These are phyloP conservation scores for Sophora flavescens DNA, from an alignment of 306 rosid species.

Conservation along the genomic window DNA sequence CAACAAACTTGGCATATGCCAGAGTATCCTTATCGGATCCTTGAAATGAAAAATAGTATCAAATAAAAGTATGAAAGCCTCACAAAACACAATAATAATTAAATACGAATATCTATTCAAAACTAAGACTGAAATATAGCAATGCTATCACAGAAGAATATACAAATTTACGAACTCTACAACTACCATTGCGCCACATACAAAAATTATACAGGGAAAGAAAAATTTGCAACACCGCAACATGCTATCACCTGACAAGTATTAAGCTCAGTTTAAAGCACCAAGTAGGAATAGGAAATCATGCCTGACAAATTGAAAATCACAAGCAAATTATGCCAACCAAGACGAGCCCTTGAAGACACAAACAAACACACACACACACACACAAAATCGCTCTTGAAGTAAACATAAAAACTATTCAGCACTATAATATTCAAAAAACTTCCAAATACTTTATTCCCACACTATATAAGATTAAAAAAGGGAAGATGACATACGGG, in stretches of 20 bases:
- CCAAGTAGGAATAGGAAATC: background rate
- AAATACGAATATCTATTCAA: too few species aligned
- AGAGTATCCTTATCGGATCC: conserved; percentile 9
- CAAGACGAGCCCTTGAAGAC: conserved; percentile 29
- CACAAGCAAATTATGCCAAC: conserved; percentile 17
- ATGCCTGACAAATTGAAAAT: background rate
- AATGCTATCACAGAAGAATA: conserved; percentile 26
- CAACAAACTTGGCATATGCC: conserved; percentile 33
- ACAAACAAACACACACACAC: background rate
- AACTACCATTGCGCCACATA: conserved; percentile 6
- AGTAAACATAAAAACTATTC: conserved; percentile 21
- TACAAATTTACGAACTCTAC: conserved; percentile 17
- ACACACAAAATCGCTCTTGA: background rate
- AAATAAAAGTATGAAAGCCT: too few species aligned
- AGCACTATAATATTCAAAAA: conserved; percentile 11
- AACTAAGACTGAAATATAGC: background rate
- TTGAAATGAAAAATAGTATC: conserved; percentile 13
- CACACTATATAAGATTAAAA: conserved; percentile 40
- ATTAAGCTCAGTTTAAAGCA: conserved; percentile 25
- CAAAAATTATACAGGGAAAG: background rate
- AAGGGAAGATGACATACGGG: conserved; percentile 70
- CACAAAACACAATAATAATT: too few species aligned
- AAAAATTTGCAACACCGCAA: conserved; percentile 24
- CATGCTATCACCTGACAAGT: conserved; percentile 19
- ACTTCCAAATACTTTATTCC: conserved; percentile 20